A percentile compares a stretch with the other conserved stretches of the same genome.
phyloP scores from a whole-genome alignment of 305 asterid genomes.

The Lippia alba region DNA sequence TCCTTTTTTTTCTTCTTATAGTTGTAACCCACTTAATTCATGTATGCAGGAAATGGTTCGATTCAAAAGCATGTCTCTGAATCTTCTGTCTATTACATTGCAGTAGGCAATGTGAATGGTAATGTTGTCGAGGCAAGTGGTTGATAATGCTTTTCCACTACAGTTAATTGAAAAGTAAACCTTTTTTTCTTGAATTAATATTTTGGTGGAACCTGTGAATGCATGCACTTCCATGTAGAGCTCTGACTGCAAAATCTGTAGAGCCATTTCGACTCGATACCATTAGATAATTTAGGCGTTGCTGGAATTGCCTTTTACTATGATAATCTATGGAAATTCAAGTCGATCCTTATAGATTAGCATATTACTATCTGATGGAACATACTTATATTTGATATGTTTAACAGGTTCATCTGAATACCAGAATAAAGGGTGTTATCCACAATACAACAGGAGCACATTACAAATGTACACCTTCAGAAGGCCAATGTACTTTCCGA shows the following conservation, averaged over 20 bases:
- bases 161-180: slow-evolving; percentile 1
- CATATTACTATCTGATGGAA: slow-evolving; percentile 2
- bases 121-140: slow-evolving; percentile 61
- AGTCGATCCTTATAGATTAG: slow-evolving; percentile 1
- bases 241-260: slow-evolving; percentile 2
- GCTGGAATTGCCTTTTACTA: neutral
- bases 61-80: slow-evolving; percentile 50
- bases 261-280: neutral
- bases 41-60: slow-evolving; percentile 70
- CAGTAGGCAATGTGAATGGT: slow-evolving; percentile 69
- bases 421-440: slow-evolving; percentile 47
- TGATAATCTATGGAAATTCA: neutral
- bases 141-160: neutral
- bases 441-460: slow-evolving; percentile 63
- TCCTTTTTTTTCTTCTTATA: slow-evolving; percentile 1
- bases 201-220: slow-evolving; percentile 9
- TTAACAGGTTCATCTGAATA: slow-evolving; percentile 64
- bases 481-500: slow-evolving; percentile 52
- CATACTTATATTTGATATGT: slow-evolving; percentile 30
- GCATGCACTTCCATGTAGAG: slow-evolving; percentile 6
- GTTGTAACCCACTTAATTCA: slow-evolving; percentile 32
- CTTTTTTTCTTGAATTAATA: slow-evolving; percentile 5
- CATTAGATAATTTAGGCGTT: neutral
- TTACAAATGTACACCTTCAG: slow-evolving; percentile 61
- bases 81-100: slow-evolving; percentile 70